Base-by-base conservation (phyloP, 768 basidiomycete genomes). In the Pisolithus sp. region DNA sequence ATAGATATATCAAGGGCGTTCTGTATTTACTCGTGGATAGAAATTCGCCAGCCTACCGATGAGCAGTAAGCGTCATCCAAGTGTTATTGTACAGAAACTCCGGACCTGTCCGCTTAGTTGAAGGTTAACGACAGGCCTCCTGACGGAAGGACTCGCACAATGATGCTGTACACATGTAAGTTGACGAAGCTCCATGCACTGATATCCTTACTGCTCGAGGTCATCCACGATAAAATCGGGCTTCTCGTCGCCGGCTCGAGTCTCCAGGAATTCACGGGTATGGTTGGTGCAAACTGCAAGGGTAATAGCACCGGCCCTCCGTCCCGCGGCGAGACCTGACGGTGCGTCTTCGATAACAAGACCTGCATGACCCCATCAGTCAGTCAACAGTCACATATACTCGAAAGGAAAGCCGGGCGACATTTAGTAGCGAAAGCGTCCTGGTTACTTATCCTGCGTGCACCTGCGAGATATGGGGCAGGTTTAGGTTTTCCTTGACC, bases 321-420 rank as follows among this genome's bases (percentile, higher is more conserved):
- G 78, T 20, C 91, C 91, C 15, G 88, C 77, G 53, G 72, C 73
- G 56, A 93, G 69, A 3, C 93, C 93, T 13, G 89, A 85, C 4
- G 91, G 86, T 2, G 93, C 92, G 61, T 96, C 93, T 60, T 94
- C 92, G 3, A 96, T 76, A 7, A 95, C 93, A 53, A 95, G 73
- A 60, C 87, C 88, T 90, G 45, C n/a, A 34, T 13, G 28, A 45
- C 21, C 44, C 21, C 37, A 38, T 17, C 24, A 23, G 40, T 53
- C 31, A 52, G 47, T 24, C 37, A 36, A 21, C 12, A 9, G 41
- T 9, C 15, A 20, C 13, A 34, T 47, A 40, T 12, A 10, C 34
- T 31, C 21, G 21, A 28, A 18, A 10, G 17, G 15, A 23, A 37
- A 23, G 17, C 59, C 79, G 51, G 46, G 82, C 86, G 91, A 46